Base-by-base conservation (phyloP, 2,329 filamentous ascomycete species). In the Hymenoscyphus fraxineus region DNA sequence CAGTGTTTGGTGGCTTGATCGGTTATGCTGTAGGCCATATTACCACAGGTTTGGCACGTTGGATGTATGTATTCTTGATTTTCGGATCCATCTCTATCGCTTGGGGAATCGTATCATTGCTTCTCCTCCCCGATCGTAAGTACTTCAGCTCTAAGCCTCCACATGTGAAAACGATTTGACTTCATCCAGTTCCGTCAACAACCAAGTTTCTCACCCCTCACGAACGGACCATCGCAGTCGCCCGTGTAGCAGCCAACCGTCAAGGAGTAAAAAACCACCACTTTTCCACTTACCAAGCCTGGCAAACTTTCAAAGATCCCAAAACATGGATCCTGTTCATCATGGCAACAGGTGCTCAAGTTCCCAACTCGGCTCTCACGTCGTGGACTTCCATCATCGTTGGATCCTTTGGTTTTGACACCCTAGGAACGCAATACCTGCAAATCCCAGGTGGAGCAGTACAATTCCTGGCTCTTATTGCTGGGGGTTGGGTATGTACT, bases 51-150 rank as follows among this genome's bases (percentile, higher is more conserved):
- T 76, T 85, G 3, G 75, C 78, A 0, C 73, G 77, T 31, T 86
- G 83, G 83, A 83, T 82, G 79, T 84, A 84, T 64, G 80, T 86
- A 22, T 88, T 85, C 74, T 68, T 86, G 16, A 85, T 87, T 65
- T 85, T 86, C 69, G 80, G 84, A 0, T 80, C 83, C 66, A 79
- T 86, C 64, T 84, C 83, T 39, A 75, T 80, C 59, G 65, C 64
- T 67, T 76, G 19, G 58, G 74, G 39, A 0, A 22, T 78, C 1
- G 60, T 79, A 3, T 81, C 82, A 66, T 73, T 77, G 38, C 79
- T 76, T 71, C 66, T 80, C 65, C 73, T 84, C 19, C 82, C 83
- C 0, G 81, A 83, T 70, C 80, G 44, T 51, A 51, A 51, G 44
- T 12, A 51, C n/a, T n/a, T 19, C 7, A 47, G 6, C n/a, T 10